phyloP scores from a whole-genome alignment of 2,329 filamentous ascomycete species.

The Cercospora sesami region DNA sequence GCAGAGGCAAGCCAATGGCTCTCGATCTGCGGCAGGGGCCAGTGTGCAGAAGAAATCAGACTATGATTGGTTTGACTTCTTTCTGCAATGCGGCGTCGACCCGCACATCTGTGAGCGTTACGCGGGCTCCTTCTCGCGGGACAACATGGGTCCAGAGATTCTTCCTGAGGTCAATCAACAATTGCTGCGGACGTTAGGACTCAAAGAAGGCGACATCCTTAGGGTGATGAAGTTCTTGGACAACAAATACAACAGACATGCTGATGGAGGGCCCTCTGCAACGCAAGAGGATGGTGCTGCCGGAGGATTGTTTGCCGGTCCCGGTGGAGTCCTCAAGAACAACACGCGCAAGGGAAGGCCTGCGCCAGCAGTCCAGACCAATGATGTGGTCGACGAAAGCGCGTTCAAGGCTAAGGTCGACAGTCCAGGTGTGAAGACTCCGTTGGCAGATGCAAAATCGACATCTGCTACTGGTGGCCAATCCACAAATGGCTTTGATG shows the following conservation, averaged over 20 bases:
- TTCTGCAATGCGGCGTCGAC: conserved; percentile 86
- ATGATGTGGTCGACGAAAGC: conserved; percentile 82
- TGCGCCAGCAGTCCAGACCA: conserved; percentile 79
- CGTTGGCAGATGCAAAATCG: conserved; percentile 47
- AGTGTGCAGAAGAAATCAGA: conserved; percentile 68
- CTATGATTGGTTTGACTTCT: conserved; percentile 99
- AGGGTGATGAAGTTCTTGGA: conserved; percentile 91
- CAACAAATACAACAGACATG: conserved; percentile 69
- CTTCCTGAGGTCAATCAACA: conserved; percentile 83
- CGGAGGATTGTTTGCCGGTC: conserved; percentile 83
- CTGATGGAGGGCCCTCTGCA: conserved; percentile 45
- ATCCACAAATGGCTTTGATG: conserved; percentile 72
- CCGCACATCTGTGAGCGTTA: conserved; percentile 94
- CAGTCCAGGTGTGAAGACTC: conserved; percentile 45
- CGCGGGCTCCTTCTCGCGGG: conserved; percentile 79
- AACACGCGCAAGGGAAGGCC: conserved; percentile 92
- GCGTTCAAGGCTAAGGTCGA: conserved; percentile 68
- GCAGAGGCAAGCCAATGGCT: conserved; percentile 37
- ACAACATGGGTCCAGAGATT: conserved; percentile 95
- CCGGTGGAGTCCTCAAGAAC: conserved; percentile 86
- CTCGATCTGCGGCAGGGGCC: conserved; percentile 54
- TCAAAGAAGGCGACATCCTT: conserved; percentile 94
- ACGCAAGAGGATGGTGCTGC: conserved; percentile 58
- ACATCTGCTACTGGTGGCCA: conserved; percentile 47
- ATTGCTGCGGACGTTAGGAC: conserved; percentile 80